Evolutionary conservation across 2,329 filamentous ascomycete genomes (phyloP).

Genomic region (Calonectria naviculata): DNA sequence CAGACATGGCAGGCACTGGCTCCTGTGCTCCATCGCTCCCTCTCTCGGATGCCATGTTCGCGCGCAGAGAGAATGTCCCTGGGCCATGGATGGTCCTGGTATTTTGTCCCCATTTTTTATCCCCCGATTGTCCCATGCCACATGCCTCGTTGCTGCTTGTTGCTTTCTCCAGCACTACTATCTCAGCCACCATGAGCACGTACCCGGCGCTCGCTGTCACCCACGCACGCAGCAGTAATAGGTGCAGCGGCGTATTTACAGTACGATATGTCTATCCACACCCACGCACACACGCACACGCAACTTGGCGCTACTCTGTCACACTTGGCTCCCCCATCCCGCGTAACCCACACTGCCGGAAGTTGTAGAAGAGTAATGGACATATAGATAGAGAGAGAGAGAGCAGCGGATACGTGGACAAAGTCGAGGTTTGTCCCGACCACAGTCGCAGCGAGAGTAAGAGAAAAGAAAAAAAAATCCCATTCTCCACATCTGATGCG

Average conservation of each 20-base stretch:
- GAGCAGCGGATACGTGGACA: background rate
- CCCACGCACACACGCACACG: background rate
- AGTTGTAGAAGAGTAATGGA: no score
- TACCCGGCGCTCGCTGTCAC: conserved; percentile 16
- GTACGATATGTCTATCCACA: background rate
- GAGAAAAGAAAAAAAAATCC: background rate
- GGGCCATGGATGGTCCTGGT: background rate
- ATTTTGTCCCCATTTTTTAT: background rate
- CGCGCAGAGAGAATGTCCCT: background rate
- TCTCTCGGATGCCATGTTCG: background rate
- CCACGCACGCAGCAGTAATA: background rate
- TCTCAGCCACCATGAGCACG: conserved; percentile 12
- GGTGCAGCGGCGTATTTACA: background rate
- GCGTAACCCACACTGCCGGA: background rate
- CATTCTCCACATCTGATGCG: background rate
- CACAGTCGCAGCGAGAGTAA: background rate
- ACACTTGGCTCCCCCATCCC: background rate
- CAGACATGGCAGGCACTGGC: background rate
- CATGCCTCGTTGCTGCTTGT: background rate
- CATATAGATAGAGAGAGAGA: background rate
- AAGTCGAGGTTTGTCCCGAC: background rate
- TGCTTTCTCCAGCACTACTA: background rate
- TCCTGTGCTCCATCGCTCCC: background rate
- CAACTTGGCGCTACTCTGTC: background rate
- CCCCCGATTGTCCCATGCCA: conserved; percentile 7